Evolutionary conservation across 495 filamentous ascomycete genomes (phyloP).

Genomic region (Melanomma pulvis-pyrius): DNA sequence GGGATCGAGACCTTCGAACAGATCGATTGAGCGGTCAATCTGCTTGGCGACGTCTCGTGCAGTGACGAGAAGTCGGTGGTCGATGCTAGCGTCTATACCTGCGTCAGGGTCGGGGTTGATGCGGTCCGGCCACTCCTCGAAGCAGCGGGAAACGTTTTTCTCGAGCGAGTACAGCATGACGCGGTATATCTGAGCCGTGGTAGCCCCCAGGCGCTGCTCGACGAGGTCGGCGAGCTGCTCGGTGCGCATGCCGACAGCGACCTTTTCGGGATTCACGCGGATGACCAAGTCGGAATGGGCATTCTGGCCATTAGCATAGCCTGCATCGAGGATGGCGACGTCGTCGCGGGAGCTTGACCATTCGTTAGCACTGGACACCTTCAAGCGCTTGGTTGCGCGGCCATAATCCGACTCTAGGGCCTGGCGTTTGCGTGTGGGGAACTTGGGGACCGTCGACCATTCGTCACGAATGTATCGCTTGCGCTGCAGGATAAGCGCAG

Average conservation of each 20-base stretch:
- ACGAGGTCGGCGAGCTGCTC: constrained; percentile 67
- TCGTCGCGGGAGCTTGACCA: background rate
- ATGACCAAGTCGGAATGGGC: constrained; percentile 60
- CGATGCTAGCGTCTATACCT: background rate
- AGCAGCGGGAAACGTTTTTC: constrained; percentile 67
- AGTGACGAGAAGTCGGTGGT: constrained; percentile 5
- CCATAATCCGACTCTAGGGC: background rate
- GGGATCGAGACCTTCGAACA: constrained; percentile 32
- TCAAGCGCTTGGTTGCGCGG: constrained; percentile 24
- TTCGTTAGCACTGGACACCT: constrained; percentile 3
- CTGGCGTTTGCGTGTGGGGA: constrained; percentile 5
- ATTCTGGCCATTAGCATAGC: background rate
- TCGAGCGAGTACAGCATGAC: constrained; percentile 71
- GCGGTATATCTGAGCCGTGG: constrained; percentile 73
- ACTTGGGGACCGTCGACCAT: background rate
- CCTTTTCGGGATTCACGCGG: constrained; percentile 83
- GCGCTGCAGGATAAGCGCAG: background rate
- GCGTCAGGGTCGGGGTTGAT: constrained; percentile 8
- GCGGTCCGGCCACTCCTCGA: constrained; percentile 40
- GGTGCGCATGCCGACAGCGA: constrained; percentile 78
- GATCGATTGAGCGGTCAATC: constrained; percentile 23
- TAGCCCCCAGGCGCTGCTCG: constrained; percentile 61
- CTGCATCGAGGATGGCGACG: constrained; percentile 2
- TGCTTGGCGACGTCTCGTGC: constrained; percentile 18
- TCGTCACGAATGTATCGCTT: constrained; percentile 27